These are phyloP conservation scores for Pestalotiopsis sp. DNA, from an alignment of 2,329 filamentous ascomycete species.

Conservation along the genomic window DNA sequence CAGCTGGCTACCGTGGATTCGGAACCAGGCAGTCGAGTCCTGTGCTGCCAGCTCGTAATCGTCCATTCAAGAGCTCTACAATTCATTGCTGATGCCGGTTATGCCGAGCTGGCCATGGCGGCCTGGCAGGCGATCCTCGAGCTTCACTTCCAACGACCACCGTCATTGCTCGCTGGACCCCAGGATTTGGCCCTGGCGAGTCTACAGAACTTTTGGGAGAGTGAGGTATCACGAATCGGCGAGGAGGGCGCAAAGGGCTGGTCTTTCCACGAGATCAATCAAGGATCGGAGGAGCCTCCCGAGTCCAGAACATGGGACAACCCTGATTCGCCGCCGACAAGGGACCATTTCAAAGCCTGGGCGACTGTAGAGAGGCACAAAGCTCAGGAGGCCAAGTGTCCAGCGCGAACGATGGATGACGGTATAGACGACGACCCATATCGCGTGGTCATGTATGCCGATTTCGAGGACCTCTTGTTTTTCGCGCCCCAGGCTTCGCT, in stretches of 20 bases:
- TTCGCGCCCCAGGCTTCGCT: constrained; percentile 44
- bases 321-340: constrained; percentile 29
- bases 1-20: constrained; percentile 14
- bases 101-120: constrained; percentile 73
- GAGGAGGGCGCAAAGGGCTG: constrained; percentile 75
- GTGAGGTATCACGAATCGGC: constrained; percentile 77
- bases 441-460: constrained; percentile 77
- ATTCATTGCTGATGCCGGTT: constrained; percentile 78
- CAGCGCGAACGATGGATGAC: constrained; percentile 76
- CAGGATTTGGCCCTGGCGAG: constrained; percentile 31
- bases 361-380: constrained; percentile 55
- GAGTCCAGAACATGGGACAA: constrained; percentile 34
- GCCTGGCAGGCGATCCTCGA: constrained; percentile 86
- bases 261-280: constrained; percentile 50
- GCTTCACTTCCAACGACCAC: constrained; percentile 64
- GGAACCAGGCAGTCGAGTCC: constrained; percentile 9
- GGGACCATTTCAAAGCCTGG: constrained; percentile 55
- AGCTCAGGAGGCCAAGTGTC: constrained; percentile 53
- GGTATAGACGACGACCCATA: constrained; percentile 80
- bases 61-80: constrained; percentile 74
- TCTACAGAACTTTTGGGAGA: constrained; percentile 85
- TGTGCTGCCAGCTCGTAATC: constrained; percentile 59
- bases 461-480: constrained; percentile 68
- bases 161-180: constrained; percentile 26
- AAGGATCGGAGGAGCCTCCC: constrained; percentile 41